Percentiles rank a stretch among this genome's conserved stretches.
phyloP scores from a whole-genome alignment of 1,139 yeast species.

The Yamadazyma mexicana region DNA sequence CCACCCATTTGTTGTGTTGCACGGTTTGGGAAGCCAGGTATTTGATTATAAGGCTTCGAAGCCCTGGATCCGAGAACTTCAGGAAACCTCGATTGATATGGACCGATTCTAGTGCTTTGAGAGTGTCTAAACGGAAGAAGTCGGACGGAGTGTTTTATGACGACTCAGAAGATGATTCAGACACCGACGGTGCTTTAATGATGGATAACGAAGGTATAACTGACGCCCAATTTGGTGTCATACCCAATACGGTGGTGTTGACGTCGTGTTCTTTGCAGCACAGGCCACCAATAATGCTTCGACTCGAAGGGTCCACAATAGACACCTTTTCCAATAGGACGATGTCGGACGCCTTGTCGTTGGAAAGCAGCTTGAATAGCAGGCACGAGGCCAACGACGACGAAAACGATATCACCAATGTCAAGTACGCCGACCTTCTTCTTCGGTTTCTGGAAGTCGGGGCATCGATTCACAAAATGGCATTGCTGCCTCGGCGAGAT shows the following conservation, averaged over 20 bases:
- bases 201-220: conserved; percentile 89
- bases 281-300: conserved; percentile 35
- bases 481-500: conserved; percentile 83
- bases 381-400: conserved; percentile 16
- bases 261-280: conserved; percentile 39
- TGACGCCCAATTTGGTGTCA: conserved; percentile 60
- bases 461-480: conserved; percentile 67
- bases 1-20: conserved; percentile 73
- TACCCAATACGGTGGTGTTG: conserved; percentile 36
- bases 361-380: conserved; percentile 22
- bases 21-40: conserved; percentile 82
- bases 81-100: conserved; percentile 63
- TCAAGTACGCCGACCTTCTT: conserved; percentile 34
- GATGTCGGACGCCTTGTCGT: conserved; percentile 18
- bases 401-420: conserved; percentile 21
- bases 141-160: conserved; percentile 17
- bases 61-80: conserved; percentile 31
- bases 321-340: conserved; percentile 21
- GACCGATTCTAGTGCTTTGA: conserved; percentile 29
- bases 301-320: conserved; percentile 37
- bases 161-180: conserved; percentile 21
- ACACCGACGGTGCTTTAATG: conserved; percentile 33
- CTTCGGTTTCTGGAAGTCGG: conserved; percentile 78
- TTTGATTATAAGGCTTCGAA: conserved; percentile 65
- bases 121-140: conserved; percentile 17